Conservation (phyloP, 768 basidiomycete genomes). For the Xerocomellus amylosporus region DNA sequence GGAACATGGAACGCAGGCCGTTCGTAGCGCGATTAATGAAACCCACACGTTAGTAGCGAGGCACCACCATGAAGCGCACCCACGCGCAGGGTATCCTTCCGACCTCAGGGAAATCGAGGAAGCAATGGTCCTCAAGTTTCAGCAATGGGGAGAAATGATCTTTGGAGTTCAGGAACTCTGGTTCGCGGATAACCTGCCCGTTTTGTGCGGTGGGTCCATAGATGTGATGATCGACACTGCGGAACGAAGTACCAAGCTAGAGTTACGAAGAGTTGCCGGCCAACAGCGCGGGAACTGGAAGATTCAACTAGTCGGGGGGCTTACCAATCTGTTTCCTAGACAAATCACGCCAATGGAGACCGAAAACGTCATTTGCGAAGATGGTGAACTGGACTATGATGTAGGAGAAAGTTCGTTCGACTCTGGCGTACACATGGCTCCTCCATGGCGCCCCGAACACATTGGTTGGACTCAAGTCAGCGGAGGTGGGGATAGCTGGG, state of each 20-base stretch:
- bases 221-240: slow-evolving; percentile 27
- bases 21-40: slow-evolving; percentile 8
- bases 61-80: slow-evolving; percentile 53
- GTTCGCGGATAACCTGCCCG: slow-evolving; percentile 42
- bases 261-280: slow-evolving; percentile 18
- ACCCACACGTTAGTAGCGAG: slow-evolving; percentile 48
- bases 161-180: slow-evolving; percentile 45
- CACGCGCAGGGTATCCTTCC: slow-evolving; percentile 41
- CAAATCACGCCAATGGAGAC: slow-evolving; percentile 9
- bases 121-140: slow-evolving; percentile 52
- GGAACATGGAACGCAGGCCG: slow-evolving; percentile 4
- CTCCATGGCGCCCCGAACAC: slow-evolving; percentile 5
- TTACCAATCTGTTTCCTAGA: slow-evolving; percentile 4
- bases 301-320: slow-evolving; percentile 27
- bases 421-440: slow-evolving; percentile 26
- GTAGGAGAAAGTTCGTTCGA: slow-evolving; percentile 25
- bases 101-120: slow-evolving; percentile 47
- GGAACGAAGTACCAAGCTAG: slow-evolving; percentile 25
- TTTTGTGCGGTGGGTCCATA: slow-evolving; percentile 36
- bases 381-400: slow-evolving; percentile 20
- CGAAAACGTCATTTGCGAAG: slow-evolving; percentile 17
- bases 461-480: slow-evolving; percentile 14
- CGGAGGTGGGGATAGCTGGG: slow-evolving; percentile 10
- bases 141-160: slow-evolving; percentile 46
- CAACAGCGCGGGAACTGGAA: slow-evolving; percentile 29